Base-by-base conservation (phyloP, 1,139 yeast genomes). In the Suhomyces atakaporum region DNA sequence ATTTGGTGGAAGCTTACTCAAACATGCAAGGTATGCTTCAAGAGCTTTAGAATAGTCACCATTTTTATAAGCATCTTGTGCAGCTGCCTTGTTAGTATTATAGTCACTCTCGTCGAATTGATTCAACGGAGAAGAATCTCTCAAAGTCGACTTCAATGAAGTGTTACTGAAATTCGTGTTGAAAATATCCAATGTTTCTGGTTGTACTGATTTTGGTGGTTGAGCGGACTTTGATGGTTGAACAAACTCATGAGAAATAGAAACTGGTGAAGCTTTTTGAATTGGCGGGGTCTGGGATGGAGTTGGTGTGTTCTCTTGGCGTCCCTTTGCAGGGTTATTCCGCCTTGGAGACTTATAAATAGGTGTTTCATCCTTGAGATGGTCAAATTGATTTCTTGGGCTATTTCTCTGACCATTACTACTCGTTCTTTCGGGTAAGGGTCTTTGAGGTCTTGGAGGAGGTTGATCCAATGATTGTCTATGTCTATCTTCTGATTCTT, bases 21-120 rank as follows among this genome's bases (percentile, higher is more conserved):
- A 64, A 22, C 96, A 82, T 29, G 72, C 66, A 13, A 76, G 65
- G 53, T 86, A 94, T 35, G 71, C 69, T 16, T 67, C 71, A 12
- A 78, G 67, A 0, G 98, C 92, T 6, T 68, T 60, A 6, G 79
- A 59, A 56, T 84, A 94, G 56, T 92, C 92, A n/a, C 99, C 98
- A 11, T 79, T 73, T 40, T 76, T 75, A 63, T 81, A 92, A 1
- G 81, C 73, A 20, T 70, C 72, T 3, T 79, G 65, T 4, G 89
- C 97, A 22, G 73, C 70, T 12, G 65, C 63, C 42, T 86, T 78
- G 15, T 76, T 68, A n/a, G 76, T 75, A 4, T 69, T 69, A 51
- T 77, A 79, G 56, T 76, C 74, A 6, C 78, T 73, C 32, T 73
- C 67, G 20, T 65, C 67, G 42, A 69, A 67, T 30, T 70, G 66